These are phyloP conservation scores for Talaromyces adpressus DNA, from an alignment of 495 filamentous ascomycete genomes.

Conservation along the genomic window DNA sequence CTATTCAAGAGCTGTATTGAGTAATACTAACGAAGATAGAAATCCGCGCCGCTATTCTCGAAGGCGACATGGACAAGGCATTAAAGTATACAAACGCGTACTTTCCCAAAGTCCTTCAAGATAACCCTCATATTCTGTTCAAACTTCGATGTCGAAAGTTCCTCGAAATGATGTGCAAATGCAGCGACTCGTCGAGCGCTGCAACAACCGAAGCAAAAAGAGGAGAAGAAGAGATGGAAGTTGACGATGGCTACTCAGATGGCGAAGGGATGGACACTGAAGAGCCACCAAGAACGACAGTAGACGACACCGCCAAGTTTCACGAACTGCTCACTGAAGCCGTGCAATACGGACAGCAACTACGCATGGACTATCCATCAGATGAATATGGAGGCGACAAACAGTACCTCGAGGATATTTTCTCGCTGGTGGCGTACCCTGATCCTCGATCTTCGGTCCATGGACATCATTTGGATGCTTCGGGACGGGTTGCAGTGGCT, in stretches of 20 bases:
- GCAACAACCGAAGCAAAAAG: constrained; percentile 63
- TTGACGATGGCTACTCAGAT: constrained; percentile 53
- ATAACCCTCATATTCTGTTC: constrained; percentile 88
- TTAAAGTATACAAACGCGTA: constrained; percentile 70
- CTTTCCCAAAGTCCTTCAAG: constrained; percentile 73
- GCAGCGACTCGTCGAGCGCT: constrained; percentile 52
- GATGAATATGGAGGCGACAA: constrained; percentile 63
- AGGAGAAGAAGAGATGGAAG: constrained; percentile 83
- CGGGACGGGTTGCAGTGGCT: constrained; percentile 70
- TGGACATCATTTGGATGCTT: constrained; percentile 70
- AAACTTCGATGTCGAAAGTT: constrained; percentile 86
- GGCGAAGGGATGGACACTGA: constrained; percentile 50
- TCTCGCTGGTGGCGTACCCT: constrained; percentile 79
- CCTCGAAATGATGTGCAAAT: constrained; percentile 88
- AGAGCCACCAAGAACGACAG: constrained; percentile 17
- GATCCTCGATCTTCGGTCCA: constrained; percentile 70
- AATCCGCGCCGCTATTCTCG: constrained; percentile 82
- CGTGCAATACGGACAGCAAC: constrained; percentile 71
- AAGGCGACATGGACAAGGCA: constrained; percentile 89
- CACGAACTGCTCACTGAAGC: constrained; percentile 57
- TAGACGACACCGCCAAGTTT: constrained; percentile 30
- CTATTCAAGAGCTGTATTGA: not conserved
- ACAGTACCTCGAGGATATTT: constrained; percentile 76
- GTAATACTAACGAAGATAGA: constrained; percentile 37
- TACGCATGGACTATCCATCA: constrained; percentile 64